Base-by-base conservation (phyloP, 2,329 filamentous ascomycete genomes). In the Neofusicoccum laricinum region DNA sequence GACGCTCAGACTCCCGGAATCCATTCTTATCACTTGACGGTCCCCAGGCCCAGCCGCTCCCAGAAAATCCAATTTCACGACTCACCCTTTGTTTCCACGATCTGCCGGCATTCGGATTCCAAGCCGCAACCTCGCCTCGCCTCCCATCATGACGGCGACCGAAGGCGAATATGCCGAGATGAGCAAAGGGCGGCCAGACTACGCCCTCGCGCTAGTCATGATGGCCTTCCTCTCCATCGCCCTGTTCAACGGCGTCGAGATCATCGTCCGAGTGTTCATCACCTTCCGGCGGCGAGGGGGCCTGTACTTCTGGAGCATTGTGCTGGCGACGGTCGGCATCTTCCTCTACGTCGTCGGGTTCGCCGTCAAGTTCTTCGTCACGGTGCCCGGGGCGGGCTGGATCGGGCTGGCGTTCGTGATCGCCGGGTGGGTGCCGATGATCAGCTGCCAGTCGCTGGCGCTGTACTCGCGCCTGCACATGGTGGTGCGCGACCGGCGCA, bases 391-490 rank as follows among this genome's bases (percentile, higher is more conserved):
- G 2, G n/a, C 38, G 14, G 38, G 53, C 14, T 58, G 53, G 53
- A 14, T 58, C 0, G 53, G 53, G 0, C 53, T 58, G 21, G 78
- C 79, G 5, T 68, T 84, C 6, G 72, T 84, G 21, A 78, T 78
- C 19, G 65, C 88, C 61, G 86, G 85, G 10, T 85, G 86, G 84
- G 84, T 82, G 71, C 69, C 76, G 1, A 87, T 88, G 84, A 82
- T 88, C 0, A 86, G 85, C 1, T 86, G 86, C 1, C 85, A 88
- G 71, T 82, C 83, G 0, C 69, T 88, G 12, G 86, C 89, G 1
- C 76, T 89, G 1, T 89, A 86, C 76, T 88, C 86, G 0, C 81
- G 87, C 7, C 79, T 89, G 0, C 85, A 88, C 70, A 77, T 89
- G 1, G 79, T 89, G 12, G 75, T 86, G 3, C 81, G 80, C n/a